Evolutionary conservation across 768 basidiomycete species (phyloP).

Genomic region (Rhizopogon sp.): DNA sequence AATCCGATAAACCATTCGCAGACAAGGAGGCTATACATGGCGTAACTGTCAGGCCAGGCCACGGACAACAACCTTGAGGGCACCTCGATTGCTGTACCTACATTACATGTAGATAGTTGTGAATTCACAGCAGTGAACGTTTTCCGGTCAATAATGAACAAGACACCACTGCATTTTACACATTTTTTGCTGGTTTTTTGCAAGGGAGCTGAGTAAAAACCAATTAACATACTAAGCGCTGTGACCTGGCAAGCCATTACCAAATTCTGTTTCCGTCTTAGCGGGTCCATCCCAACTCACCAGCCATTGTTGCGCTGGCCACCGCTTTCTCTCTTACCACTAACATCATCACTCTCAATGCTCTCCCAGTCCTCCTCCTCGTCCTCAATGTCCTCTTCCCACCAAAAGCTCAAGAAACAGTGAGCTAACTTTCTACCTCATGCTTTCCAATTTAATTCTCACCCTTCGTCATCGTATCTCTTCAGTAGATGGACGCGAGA

Average conservation of each 20-base stretch:
- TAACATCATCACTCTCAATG: conserved; percentile 32
- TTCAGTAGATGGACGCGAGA: conserved; percentile 29
- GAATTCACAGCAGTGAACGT: not conserved
- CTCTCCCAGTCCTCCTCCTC: conserved; percentile 21
- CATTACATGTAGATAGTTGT: too few relatives aligned
- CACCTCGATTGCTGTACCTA: not conserved
- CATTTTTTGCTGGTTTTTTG: conserved; percentile 6
- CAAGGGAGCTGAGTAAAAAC: not conserved
- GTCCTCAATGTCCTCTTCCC: conserved; percentile 16
- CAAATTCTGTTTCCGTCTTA: conserved; percentile 29
- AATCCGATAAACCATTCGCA: conserved; percentile 1
- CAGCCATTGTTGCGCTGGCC: conserved; percentile 39
- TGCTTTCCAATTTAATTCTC: conserved; percentile 5
- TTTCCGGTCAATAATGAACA: not conserved
- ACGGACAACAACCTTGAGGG: not conserved
- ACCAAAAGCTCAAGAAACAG: conserved; percentile 29
- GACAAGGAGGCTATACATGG: conserved; percentile 1
- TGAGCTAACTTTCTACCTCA: conserved; percentile 14
- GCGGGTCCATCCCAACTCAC: conserved; percentile 26
- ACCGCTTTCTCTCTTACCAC: conserved; percentile 34
- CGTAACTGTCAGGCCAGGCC: not conserved
- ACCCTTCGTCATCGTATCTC: conserved; percentile 22
- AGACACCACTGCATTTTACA: not conserved
- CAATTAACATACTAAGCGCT: conserved; percentile 24
- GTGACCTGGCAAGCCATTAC: conserved; percentile 31